Evolutionary conservation across 106 monocot species (phyloP).

Genomic region (Narthecium ossifragum): DNA sequence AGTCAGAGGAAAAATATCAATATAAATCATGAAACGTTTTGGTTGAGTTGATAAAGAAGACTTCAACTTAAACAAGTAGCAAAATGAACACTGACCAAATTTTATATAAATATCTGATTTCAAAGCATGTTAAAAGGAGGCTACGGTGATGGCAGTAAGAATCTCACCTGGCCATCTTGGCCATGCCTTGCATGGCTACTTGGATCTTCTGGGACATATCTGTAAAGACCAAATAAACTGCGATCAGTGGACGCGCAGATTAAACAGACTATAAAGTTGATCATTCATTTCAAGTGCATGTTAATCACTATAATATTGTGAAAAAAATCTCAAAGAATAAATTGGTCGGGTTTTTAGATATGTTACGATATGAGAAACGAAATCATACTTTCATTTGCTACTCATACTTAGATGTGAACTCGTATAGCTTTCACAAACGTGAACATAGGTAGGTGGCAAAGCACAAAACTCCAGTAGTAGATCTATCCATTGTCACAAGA

Average conservation of each 20-base stretch:
- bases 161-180: constrained; percentile 46
- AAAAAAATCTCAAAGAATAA: background rate
- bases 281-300: too few relatives aligned
- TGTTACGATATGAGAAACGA: background rate
- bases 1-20: background rate
- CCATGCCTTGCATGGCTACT: constrained; percentile 37
- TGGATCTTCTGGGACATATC: constrained; percentile 52
- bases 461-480: too few relatives aligned
- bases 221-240: constrained; percentile 12
- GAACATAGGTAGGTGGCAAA: too few relatives aligned
- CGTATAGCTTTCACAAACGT: too few relatives aligned
- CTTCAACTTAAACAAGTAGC: background rate
- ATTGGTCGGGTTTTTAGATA: background rate
- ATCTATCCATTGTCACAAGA: too few relatives aligned
- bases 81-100: background rate
- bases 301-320: too few relatives aligned
- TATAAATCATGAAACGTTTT: background rate
- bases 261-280: background rate
- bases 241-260: background rate
- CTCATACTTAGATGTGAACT: too few relatives aligned
- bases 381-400: background rate
- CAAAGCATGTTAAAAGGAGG: background rate
- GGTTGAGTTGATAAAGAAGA: background rate
- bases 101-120: background rate
- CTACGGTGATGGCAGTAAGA: background rate